phyloP scores from a whole-genome alignment of 495 filamentous ascomycete genomes.

The Aspergillus bridgeri region DNA sequence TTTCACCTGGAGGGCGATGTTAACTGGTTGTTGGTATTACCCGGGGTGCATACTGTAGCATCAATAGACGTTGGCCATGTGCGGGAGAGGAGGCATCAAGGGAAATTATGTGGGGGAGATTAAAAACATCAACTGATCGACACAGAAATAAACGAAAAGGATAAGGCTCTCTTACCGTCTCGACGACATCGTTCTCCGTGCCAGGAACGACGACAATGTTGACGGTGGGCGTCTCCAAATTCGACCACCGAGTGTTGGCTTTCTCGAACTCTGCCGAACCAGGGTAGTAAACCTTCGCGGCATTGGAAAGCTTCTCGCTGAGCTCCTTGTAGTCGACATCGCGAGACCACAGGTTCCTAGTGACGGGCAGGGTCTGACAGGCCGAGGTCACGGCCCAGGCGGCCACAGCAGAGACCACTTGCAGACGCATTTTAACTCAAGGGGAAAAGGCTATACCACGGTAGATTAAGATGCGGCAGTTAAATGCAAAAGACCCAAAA shows the following conservation, averaged over 20 bases:
- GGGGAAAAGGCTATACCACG: not conserved
- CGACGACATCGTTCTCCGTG: conserved; percentile 49
- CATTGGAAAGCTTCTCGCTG: conserved; percentile 33
- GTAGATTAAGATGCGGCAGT: not conserved
- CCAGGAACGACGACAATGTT: conserved; percentile 47
- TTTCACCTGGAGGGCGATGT: conserved; percentile 31
- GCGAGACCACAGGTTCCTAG: conserved; percentile 9
- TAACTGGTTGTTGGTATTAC: not conserved
- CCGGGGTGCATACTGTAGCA: not conserved
- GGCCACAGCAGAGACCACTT: conserved; percentile 19
- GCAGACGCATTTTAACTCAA: conserved; percentile 21
- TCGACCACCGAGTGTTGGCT: conserved; percentile 44
- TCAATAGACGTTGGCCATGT: not conserved
- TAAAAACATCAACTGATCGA: not conserved
- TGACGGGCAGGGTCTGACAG: conserved; percentile 9
- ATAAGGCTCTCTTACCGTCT: conserved; percentile 40
- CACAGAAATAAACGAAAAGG: not conserved
- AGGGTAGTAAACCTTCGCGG: conserved; percentile 43
- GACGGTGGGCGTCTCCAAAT: conserved; percentile 34
- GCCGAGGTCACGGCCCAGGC: conserved; percentile 21
- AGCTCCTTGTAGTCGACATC: conserved; percentile 16
- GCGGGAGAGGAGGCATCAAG: not conserved
- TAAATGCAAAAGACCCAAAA: conserved; percentile 2
- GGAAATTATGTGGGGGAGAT: not conserved
- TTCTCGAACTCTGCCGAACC: conserved; percentile 36